Base-by-base conservation (phyloP, 495 filamentous ascomycete species). In the Rhizodiscina lignyota region DNA sequence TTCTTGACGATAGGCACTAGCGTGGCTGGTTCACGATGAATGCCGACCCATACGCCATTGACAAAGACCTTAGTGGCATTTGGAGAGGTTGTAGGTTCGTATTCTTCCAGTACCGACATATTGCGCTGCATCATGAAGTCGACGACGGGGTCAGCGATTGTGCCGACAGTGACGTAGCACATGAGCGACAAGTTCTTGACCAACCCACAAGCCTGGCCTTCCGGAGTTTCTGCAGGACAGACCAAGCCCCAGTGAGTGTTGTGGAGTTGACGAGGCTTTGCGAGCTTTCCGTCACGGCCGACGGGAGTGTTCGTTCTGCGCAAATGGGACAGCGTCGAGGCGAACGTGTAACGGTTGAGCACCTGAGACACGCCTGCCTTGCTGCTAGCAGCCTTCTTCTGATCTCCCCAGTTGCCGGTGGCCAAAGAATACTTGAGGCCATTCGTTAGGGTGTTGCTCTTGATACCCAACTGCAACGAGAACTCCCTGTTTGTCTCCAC, bases 381-480 rank as follows among this genome's bases (percentile, higher is more conserved):
- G 1, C 84, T 77, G 44, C 72, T 79, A 44, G 79, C 80, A 15
- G 89, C 87, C 64, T 96, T 96, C 69, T 94, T 99, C 58, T 96
- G 89, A 41, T 96, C 89, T 41, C 91, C 91, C 89, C 89, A 99
- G 57, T 99, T 99, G 38, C 89, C 89, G 5, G 89, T 99, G n/a
- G 89, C 86, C 29, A 99, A 67, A 26, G 86, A 93, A 51, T 96
- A 96, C 55, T 93, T 91, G 46, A 99, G 61, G 30, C 83, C 91
- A 52, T 86, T 87, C 4, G 86, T 91, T 37, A 99, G 66, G 6
- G 82, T 89, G 33, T 70, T 73, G n/a, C 76, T 72, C 66, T 94
- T 94, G 47, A 94, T 74, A 43, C 83, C 89, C 32, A 96, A 64
- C 15, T 77, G 81, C 15, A 94, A 61, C 38, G 84, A 83, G 58